phyloP scores from a whole-genome alignment of 805 yeast genomes.

The Priceomyces haplophilus region DNA sequence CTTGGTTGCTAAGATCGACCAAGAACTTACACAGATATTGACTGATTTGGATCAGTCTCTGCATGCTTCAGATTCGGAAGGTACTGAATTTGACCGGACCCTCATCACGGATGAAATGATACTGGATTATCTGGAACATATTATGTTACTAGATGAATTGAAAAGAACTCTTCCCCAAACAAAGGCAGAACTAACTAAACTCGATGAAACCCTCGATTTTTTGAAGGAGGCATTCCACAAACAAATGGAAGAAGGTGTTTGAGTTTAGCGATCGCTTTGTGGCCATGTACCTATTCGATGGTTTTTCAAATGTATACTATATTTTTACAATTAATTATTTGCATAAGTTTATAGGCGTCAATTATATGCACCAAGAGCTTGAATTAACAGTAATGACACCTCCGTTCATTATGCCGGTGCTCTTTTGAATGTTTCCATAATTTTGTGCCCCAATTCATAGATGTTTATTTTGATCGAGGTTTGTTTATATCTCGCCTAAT shows the following conservation, averaged over 20 bases:
- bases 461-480: slow-evolving; percentile 4
- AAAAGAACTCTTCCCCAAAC: slow-evolving; percentile 36
- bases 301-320: background rate
- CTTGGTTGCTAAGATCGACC: slow-evolving; percentile 29
- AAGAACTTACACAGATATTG: slow-evolving; percentile 25
- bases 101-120: slow-evolving; percentile 14
- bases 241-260: slow-evolving; percentile 9
- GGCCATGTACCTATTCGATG: background rate
- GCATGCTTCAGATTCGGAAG: slow-evolving; percentile 4
- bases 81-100: slow-evolving; percentile 9
- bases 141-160: slow-evolving; percentile 30
- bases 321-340: background rate
- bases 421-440: too few species aligned
- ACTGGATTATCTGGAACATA: slow-evolving; percentile 25
- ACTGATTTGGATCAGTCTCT: slow-evolving; percentile 15
- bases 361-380: background rate
- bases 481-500: slow-evolving; percentile 4
- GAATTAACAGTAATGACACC: too few species aligned
- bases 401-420: too few species aligned
- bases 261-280: background rate
- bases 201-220: slow-evolving; percentile 29
- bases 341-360: background rate
- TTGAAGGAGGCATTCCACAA: slow-evolving; percentile 21
- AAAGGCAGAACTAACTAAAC: slow-evolving; percentile 31
- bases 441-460: background rate